Conservation (phyloP, 495 filamentous ascomycete genomes). For the Penicillium pulvis region DNA sequence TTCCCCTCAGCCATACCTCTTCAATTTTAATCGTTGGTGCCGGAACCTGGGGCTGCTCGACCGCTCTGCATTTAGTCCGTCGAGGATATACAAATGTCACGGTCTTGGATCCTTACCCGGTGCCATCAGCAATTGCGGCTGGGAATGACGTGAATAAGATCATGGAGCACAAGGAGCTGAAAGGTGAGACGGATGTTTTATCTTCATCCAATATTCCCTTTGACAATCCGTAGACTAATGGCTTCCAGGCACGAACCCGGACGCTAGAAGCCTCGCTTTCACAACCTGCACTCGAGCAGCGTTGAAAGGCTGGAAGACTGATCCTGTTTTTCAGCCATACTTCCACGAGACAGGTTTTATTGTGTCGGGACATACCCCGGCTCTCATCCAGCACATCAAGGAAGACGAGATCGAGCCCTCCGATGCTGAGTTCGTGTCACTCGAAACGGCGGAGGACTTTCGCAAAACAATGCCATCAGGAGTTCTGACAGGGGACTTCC, state of each 20-base stretch:
- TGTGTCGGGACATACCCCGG: constrained; percentile 41
- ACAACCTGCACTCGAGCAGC: constrained; percentile 39
- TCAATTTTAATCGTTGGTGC: constrained; percentile 48
- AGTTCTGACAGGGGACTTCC: constrained; percentile 51
- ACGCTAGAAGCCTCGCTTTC: constrained; percentile 37
- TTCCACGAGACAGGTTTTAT: constrained; percentile 55
- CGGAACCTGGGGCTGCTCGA: constrained; percentile 55
- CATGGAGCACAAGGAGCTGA: constrained; percentile 48
- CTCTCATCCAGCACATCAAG: constrained; percentile 38
- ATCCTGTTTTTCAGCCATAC: constrained; percentile 48
- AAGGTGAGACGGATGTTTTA: constrained; percentile 30
- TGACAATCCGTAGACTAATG: constrained; percentile 4
- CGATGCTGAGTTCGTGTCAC: constrained; percentile 25
- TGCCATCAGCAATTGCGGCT: constrained; percentile 54
- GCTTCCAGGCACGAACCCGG: constrained; percentile 14
- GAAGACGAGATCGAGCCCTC: constrained; percentile 34
- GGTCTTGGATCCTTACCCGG: constrained; percentile 46
- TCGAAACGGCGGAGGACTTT: constrained; percentile 47
- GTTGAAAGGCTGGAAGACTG: constrained; percentile 47
- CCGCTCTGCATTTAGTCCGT: constrained; percentile 52
- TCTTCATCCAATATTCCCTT: not conserved
- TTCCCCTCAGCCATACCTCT: constrained; percentile 12
- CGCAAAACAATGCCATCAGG: constrained; percentile 53
- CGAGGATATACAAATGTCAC: constrained; percentile 50
- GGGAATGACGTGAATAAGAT: constrained; percentile 62